Conservation (phyloP, 257 asterid species). For the Haberlea rhodopensis region DNA sequence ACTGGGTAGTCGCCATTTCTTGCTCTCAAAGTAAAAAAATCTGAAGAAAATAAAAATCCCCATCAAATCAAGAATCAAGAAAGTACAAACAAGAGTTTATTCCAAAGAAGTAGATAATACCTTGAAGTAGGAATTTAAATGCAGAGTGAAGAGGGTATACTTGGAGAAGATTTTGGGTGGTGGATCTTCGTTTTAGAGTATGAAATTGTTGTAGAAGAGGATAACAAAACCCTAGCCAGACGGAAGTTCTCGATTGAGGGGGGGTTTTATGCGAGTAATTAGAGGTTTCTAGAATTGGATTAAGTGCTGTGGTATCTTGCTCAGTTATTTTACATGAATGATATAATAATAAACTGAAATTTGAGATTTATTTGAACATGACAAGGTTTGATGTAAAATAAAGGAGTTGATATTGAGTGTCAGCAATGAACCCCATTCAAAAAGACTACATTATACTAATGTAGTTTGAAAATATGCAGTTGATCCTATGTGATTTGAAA, state of each 20-base stretch:
- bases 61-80: background rate
- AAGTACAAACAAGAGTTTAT: too few species aligned
- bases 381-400: too few species aligned
- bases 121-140: background rate
- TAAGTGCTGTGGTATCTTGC: too few species aligned
- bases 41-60: background rate
- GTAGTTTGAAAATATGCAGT: too few species aligned
- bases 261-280: conserved; percentile 30
- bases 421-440: too few species aligned
- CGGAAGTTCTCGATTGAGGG: conserved; percentile 31
- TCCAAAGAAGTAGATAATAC: background rate
- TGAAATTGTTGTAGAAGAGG: conserved; percentile 23
- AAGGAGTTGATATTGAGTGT: too few species aligned
- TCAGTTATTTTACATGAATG: too few species aligned
- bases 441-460: too few species aligned
- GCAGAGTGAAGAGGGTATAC: conserved; percentile 1
- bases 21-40: conserved; percentile 18
- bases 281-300: conserved; percentile 45
- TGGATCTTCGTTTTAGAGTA: background rate
- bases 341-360: too few species aligned
- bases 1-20: conserved; percentile 79
- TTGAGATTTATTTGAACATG: too few species aligned
- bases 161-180: background rate
- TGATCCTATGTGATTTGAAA: too few species aligned
- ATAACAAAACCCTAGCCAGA: conserved; percentile 65